Evolutionary conservation across 2,329 filamentous ascomycete genomes (phyloP), one percentile per base, ranked within the genome.

Genomic region (Cucurbitaria berberidis): DNA sequence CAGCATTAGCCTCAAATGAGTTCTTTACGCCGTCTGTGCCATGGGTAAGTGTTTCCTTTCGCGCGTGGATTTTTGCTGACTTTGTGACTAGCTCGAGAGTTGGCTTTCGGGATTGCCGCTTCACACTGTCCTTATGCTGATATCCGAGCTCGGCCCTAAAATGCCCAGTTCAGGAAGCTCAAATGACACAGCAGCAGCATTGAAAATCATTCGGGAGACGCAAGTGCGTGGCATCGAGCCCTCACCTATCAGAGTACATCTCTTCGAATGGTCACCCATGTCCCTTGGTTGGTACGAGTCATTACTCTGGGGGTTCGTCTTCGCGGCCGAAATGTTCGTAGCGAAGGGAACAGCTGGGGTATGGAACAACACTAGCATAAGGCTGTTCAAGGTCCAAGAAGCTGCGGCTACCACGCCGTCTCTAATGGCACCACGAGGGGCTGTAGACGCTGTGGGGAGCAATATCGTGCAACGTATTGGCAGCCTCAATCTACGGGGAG

Each of bases 201-300:
- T 80, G 69, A 40, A 77, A 38, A 81, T 78, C 22, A 86, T 91
- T 54, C 81, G 81, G 53, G 79, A 82, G 16, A 82, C 89, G 1
- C 81, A 84, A 45, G 79, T 96, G 38, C 82, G 86, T 9, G 88
- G 86, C 8, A 85, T 96, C 32, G 91, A 96, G 40, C 84, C 89
- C 0, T 86, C 86, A 1, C 82, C 89, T 0, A 83, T 91, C 46
- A 84, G 89, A 27, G 88, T 95, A 15, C 93, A 97, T 70, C 88
- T 91, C 13, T 98, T 98, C 68, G 91, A 96, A 76, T 98, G 93
- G 93, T 93, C 92, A 3, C 88, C 90, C 0, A 80, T 96, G 29
- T 89, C 91, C 0, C 81, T 98, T 45, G 93, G 93, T 43, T 98
- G 95, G 95, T 97, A 98, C 74, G 91, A 97, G 75, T 93, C 91